Base-by-base conservation (phyloP, 148 eudicot species). In the Camellia lanceoleosa region DNA sequence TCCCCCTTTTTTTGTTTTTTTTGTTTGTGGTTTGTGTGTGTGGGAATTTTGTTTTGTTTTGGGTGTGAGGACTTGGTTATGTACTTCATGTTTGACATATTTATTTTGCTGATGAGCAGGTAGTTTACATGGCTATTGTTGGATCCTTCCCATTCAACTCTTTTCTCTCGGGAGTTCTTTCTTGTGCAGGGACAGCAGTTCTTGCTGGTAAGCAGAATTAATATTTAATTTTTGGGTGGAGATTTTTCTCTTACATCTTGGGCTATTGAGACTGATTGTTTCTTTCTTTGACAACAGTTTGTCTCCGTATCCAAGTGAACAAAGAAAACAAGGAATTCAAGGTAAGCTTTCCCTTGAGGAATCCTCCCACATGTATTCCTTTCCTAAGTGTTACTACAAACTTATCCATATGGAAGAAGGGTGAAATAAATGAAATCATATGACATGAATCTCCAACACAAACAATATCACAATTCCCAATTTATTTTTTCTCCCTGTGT, bases 101-200 rank as follows among this genome's bases (percentile, higher is more conserved):
- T 73, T 23, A 54, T 82, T 62, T 65, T 55, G 47, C 10, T 61
- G 46, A 80, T 80, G 73, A 80, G 80, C 91, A 96, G 99, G 98
- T 94, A 49, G 90, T 75, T 68, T 93, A 96, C 83, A 91, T 96
- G 98, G 95, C 99, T 67, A 42, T 87, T 75, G 99, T 96, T 83
- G 99, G 99, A 77, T 89, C 99, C 13, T 96, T 96, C 73, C 99
- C 99, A 30, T 96, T 96, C 88, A 96, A 96, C 89, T 96, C 99
- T 68, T 96, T 96, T 77, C 90, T 96, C 73, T 96, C 98, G 15
- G 98, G 98, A 54, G 90, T 96, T 52, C 99, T 96, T 84, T 96
- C 99, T 59, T 94, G 98, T 83, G 87, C 91, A 3, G 99, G 99
- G 12, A 96, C 99, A 70, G 99, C 98, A 73, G 99, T 96, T 77